A percentile compares a stretch with the other conserved stretches of the same genome.
Conservation (phyloP, 805 yeast species). For the Pichia californica region DNA sequence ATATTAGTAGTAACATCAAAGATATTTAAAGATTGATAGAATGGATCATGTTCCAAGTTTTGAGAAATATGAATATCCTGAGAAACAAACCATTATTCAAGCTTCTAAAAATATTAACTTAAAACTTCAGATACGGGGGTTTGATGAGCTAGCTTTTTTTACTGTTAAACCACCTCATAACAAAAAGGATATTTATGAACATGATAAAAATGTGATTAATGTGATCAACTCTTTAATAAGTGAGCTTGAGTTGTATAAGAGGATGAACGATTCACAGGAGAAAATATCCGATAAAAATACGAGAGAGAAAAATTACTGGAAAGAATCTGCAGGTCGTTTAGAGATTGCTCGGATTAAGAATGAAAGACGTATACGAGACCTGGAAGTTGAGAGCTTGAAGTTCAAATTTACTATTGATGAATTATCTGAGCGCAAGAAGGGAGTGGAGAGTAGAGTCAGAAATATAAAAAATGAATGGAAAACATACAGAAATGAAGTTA, state of each 20-base stretch:
- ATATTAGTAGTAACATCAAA: no score
- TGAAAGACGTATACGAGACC: conserved; percentile 15
- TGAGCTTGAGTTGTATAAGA: conserved; percentile 18
- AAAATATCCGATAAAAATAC: conserved; percentile 12
- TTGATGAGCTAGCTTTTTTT: background rate
- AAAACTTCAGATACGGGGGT: background rate
- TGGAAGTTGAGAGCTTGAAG: conserved; percentile 18
- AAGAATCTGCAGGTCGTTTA: conserved; percentile 8
- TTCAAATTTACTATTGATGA: conserved; percentile 10
- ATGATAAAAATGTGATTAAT: conserved; percentile 28
- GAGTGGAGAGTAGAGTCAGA: conserved; percentile 10
- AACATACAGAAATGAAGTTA: conserved; percentile 16
- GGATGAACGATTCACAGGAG: conserved; percentile 13
- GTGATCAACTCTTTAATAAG: conserved; percentile 22
- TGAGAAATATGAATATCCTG: no score
- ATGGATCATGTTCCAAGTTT: background rate
- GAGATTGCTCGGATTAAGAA: conserved; percentile 9
- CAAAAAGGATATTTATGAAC: conserved; percentile 16
- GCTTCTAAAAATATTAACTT: background rate
- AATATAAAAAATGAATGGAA: conserved; percentile 16
- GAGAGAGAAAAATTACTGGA: conserved; percentile 12
- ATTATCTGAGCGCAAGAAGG: conserved; percentile 9
- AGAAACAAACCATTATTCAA: background rate
- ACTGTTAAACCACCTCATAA: background rate
- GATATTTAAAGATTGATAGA: no score